Base-by-base conservation (phyloP, 176 grass and related monocot species). In the Oropetium thomaeum region DNA sequence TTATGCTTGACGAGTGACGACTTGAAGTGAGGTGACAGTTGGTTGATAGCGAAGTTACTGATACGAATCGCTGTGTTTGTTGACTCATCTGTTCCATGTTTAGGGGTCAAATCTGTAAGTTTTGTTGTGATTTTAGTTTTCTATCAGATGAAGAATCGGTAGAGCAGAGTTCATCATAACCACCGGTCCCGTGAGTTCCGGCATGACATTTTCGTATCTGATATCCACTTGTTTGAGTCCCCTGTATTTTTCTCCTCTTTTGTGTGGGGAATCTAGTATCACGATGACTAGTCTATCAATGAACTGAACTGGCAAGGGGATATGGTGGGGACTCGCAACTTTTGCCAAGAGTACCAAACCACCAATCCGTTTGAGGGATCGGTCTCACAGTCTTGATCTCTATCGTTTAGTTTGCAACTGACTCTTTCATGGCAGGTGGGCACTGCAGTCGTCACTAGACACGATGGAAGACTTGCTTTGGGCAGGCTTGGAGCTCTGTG, bases 361-460 rank as follows among this genome's bases (percentile, higher is more conserved):
- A 42, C 38, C 39, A 28, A 22, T 55, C 23, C 1, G 4, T 53
- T 10, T 62, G 29, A 65, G 59, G 68, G 58, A 73, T 45, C 48
- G 20, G 19, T 48, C 37, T 43, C 63, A 49, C 48, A 25, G 19
- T 48, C 37, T 43, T 63, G 58, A 81, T 81, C 14, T 58, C 8
- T 33, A 10, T 49, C 59, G 20, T 10, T 11, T 70, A 33, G 15
- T 29, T 11, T 43, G 22, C 59, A 25, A 23, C 40, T 71, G 39
- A 79, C 23, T 41, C 38, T 55, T 40, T 7, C 73, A 68, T 65
- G 25, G 44, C 62, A 99, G 96, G 91, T 99, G 48, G 96, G 96
- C 54, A 99, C 96, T 79, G 96, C 96, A 22, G 89, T 99, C 81
- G 92, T 99, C 37, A 92, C 96, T 7, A 87, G 96, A 69, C 35